Evolutionary conservation across 1,284 basidiomycete species (phyloP), one percentile per base, ranked within the genome.

Genomic region (Ceratobasidium sp.): DNA sequence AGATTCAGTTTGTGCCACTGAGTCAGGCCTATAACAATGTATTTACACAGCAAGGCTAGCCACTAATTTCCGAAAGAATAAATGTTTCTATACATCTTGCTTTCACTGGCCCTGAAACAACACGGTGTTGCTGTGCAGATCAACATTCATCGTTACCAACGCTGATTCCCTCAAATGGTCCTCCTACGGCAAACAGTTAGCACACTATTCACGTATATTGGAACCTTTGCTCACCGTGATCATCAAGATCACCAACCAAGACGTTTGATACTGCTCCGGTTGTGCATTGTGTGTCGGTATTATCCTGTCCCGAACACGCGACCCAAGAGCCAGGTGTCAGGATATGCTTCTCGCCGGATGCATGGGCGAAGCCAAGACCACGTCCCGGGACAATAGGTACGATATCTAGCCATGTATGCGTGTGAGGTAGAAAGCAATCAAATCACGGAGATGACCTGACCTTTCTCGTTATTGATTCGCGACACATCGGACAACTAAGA

Each of bases 311-410:
- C 7, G 50, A 50, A 27, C 64, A 67, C 6, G 64, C 64, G 3
- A 67, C 52, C 64, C 64, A 67, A 13, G 35, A 53, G 3, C 64
- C 64, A 8, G 64, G 50, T 31, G 15, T 25, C 8, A 55, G 13
- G 6, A 67, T 55, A 34, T 55, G 64, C 27, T 67, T 67, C n/a
- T 67, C 64, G 1, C 64, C 64, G 25, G 62, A 65, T 15, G 62
- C 22, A 42, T 65, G 62, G 13, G 62, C 27, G n/a, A 53, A 65
- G 17, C 62, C 62, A 12, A 65, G 13, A 15, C 20, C 3, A n/a
- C 49, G 49, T 7, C 49, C 49, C 13, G 62, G 62, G 6, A 53
- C 8, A 8, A 54, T 65, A 7, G 62, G 62, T 12, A 65, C 50
- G 43, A 65, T 42, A 20, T 65, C 62, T 47, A 22, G 20, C 10